Base-by-base conservation (phyloP, 129 eudicot genomes). In the Lonicera japonica region DNA sequence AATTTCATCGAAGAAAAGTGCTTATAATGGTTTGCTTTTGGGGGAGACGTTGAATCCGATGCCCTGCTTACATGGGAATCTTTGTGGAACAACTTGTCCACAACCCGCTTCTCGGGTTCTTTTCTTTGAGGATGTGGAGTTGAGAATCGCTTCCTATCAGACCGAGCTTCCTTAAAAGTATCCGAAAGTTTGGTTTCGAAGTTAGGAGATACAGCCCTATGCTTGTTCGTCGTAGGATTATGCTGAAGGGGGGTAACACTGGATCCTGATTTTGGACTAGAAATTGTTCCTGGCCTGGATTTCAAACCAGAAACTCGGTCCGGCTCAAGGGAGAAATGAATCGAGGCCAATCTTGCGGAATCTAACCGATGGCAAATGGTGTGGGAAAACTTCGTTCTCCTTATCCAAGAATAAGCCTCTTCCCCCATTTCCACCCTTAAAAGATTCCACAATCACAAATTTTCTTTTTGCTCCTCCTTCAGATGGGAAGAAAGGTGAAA, bases 331-430 rank as follows among this genome's bases (percentile, higher is more conserved):
- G 77, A 74, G n/a, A 78, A 48, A 16, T 82, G 66, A 62, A 57
- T 56, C 54, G 84, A 66, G 71, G 82, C 81, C 72, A 79, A 77
- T 51, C 83, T 75, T 47, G 83, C 72, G 15, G 95, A 60, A 56
- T 86, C 95, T 25, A 83, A 75, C 52, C 95, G 79, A 70, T 90
- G 95, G 50, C 80, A 90, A 65, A 90, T 66, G 1, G 95, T 90
- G 54, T 83, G 95, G 20, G 92, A 90, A 36, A 81, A 90, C 40
- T 90, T 90, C 8, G 97, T 70, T 73, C 97, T 83, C 73, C 97
- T 82, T 23, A 86, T 77, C 97, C 97, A 90, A 65, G 95, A 90
- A 79, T 63, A 70, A 78, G 80, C 79, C 70, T 81, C 85, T 48
- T 73, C 87, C 20, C 77, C 87, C 97, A 90, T 89, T 61, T 62